Evolutionary conservation across 140 eudicot species (phyloP).

Genomic region (Erigeron philadelphicus): DNA sequence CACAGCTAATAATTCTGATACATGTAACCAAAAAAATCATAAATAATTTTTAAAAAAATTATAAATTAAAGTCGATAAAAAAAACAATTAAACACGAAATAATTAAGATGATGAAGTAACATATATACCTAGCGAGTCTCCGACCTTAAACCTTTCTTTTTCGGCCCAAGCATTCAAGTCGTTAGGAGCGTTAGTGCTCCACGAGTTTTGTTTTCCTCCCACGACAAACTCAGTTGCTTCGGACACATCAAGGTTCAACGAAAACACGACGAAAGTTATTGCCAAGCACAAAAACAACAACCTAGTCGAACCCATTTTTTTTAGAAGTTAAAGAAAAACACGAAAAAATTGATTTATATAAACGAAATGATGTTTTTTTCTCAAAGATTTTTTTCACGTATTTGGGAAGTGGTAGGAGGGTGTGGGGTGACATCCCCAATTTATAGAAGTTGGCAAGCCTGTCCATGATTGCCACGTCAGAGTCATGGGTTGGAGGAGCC

Average conservation of each 20-base stretch:
- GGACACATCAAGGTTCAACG: slow-evolving; percentile 2
- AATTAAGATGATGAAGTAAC: neutral
- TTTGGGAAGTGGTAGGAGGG: slow-evolving; percentile 5
- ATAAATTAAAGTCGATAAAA: too few species aligned
- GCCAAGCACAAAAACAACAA: slow-evolving; percentile 20
- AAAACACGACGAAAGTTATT: slow-evolving; percentile 20
- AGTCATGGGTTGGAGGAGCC: slow-evolving; percentile 22
- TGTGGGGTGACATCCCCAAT: slow-evolving; percentile 11
- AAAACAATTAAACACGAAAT: too few species aligned
- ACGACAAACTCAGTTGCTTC: slow-evolving; percentile 41
- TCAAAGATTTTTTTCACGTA: neutral
- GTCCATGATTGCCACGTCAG: slow-evolving; percentile 27
- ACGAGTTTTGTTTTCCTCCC: slow-evolving; percentile 32
- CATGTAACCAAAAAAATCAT: too few species aligned
- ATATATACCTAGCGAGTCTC: slow-evolving; percentile 41
- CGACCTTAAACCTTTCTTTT: slow-evolving; percentile 38
- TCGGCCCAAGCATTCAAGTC: slow-evolving; percentile 45
- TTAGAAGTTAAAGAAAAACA: neutral
- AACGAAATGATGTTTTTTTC: neutral
- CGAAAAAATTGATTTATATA: neutral
- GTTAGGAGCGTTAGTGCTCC: slow-evolving; percentile 35
- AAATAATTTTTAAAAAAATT: too few species aligned
- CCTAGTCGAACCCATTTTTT: slow-evolving; percentile 15
- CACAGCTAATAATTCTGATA: too few species aligned
- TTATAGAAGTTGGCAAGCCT: slow-evolving; percentile 28